Evolutionary conservation across 23 red algal genomes (phyloP).

Genomic region (Gracilaria gracilis): DNA sequence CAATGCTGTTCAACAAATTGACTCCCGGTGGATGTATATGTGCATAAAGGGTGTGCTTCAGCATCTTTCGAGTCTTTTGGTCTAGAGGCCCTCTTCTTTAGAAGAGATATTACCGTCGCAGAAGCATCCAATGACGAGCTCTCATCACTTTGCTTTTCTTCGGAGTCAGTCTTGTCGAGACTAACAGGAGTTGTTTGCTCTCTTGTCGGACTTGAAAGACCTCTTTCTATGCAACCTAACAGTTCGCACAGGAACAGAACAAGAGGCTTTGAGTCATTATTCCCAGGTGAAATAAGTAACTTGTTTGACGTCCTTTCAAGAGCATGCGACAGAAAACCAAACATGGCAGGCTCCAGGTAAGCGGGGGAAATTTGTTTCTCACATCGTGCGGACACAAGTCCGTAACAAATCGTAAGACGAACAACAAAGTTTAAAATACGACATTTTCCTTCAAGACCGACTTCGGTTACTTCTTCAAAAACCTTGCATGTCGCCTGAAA

Average conservation of each 20-base stretch:
- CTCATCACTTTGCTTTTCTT: neutral
- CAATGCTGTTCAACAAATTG: slow-evolving; percentile 91
- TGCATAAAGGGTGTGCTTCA: slow-evolving; percentile 50
- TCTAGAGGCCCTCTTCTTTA: neutral
- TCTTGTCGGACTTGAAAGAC: neutral
- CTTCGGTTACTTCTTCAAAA: neutral
- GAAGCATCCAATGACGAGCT: neutral
- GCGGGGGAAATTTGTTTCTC: neutral
- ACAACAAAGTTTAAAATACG: slow-evolving; percentile 33
- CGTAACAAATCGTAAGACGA: slow-evolving; percentile 35
- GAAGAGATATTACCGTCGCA: neutral
- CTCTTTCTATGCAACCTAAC: slow-evolving; percentile 6
- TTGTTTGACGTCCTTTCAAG: neutral
- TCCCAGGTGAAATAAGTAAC: neutral
- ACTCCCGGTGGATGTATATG: slow-evolving; percentile 76
- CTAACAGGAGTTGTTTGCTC: neutral
- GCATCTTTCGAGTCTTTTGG: neutral
- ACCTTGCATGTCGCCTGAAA: slow-evolving; percentile 18
- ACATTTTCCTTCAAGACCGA: neutral
- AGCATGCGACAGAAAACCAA: neutral
- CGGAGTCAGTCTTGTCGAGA: neutral
- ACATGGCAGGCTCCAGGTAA: slow-evolving; percentile 16
- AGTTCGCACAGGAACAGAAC: slow-evolving; percentile 12
- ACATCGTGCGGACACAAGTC: slow-evolving; percentile 22
- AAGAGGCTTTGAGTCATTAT: neutral